Conservation (phyloP, 2,329 filamentous ascomycete genomes). For the Trichoderma sp. region DNA sequence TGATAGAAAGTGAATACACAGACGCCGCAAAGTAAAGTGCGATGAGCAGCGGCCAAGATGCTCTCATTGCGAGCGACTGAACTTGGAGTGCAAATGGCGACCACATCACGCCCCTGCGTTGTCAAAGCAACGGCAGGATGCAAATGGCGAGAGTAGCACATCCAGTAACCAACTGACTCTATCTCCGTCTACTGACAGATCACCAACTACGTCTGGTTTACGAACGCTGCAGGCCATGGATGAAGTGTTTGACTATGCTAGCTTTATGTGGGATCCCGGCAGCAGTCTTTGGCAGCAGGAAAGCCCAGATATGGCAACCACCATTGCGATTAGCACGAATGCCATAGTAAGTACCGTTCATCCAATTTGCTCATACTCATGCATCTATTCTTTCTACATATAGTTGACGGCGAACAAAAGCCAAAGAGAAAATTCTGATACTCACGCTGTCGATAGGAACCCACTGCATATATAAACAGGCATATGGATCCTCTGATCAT, state of each 20-base stretch:
- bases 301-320: not conserved
- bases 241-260: slow-evolving; percentile 47
- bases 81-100: slow-evolving; percentile 52
- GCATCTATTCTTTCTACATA: not conserved
- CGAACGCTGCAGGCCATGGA: slow-evolving; percentile 36
- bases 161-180: slow-evolving; percentile 25
- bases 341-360: slow-evolving; percentile 23
- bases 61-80: slow-evolving; percentile 51
- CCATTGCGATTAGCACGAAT: not conserved
- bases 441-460: not conserved
- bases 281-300: slow-evolving; percentile 30
- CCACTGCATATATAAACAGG: not conserved
- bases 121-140: slow-evolving; percentile 25
- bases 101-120: slow-evolving; percentile 21
- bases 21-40: slow-evolving; percentile 22
- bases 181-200: slow-evolving; percentile 32
- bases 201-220: slow-evolving; percentile 28
- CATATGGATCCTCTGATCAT: not conserved
- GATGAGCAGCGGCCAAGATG: slow-evolving; percentile 51
- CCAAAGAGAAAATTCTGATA: not conserved
- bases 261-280: slow-evolving; percentile 47
- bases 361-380: too few species aligned
- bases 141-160: slow-evolving; percentile 23
- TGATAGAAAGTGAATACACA: not conserved
- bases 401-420: not conserved